These are phyloP conservation scores for Paratinospora sagittata DNA, from an alignment of 164 flowering plant genomes.

Conservation along the genomic window DNA sequence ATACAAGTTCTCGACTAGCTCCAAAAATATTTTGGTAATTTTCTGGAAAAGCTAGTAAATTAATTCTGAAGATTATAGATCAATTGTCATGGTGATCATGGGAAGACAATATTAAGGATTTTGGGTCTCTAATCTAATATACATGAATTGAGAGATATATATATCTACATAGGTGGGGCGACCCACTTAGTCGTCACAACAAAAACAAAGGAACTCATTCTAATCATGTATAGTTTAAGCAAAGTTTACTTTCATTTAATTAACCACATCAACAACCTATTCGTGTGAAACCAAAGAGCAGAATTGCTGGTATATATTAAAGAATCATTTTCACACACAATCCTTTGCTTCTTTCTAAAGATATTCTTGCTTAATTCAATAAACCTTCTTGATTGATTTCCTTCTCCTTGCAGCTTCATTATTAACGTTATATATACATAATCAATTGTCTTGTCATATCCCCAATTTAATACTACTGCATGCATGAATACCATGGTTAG, in stretches of 20 bases:
- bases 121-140: too few relatives aligned
- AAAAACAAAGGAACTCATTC: neutral
- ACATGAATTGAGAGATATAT: too few relatives aligned
- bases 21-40: too few relatives aligned
- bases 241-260: neutral
- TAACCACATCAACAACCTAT: neutral
- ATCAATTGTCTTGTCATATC: constrained; percentile 6
- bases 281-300: neutral
- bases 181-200: neutral
- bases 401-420: constrained; percentile 18
- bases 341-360: constrained; percentile 49
- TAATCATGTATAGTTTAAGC: neutral
- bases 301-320: neutral
- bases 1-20: too few relatives aligned
- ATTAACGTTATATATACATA: constrained; percentile 25
- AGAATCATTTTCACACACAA: neutral
- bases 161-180: too few relatives aligned
- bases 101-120: too few relatives aligned
- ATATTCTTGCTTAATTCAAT: constrained; percentile 45
- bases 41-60: too few relatives aligned
- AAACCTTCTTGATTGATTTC: constrained; percentile 26
- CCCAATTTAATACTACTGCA: neutral
- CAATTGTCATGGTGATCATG: too few relatives aligned
- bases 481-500: constrained; percentile 27
- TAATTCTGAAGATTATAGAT: too few relatives aligned